Percentiles rank a stretch among this genome's conserved stretches.
These are phyloP conservation scores for Penicillium bialowiezense DNA, from an alignment of 495 filamentous ascomycete species.

Conservation along the genomic window DNA sequence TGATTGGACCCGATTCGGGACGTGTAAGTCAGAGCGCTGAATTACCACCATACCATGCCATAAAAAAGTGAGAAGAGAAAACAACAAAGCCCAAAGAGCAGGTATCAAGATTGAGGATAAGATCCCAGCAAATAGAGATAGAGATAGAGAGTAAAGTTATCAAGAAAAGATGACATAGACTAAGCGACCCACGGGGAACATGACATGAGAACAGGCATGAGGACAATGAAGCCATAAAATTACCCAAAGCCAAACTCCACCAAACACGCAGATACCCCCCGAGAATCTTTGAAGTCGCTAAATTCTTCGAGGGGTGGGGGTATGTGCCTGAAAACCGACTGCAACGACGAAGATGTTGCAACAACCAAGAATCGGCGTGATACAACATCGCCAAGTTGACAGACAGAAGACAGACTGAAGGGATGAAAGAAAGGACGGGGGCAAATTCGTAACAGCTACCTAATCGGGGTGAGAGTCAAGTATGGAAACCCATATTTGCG, in stretches of 20 bases:
- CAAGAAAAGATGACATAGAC: background rate
- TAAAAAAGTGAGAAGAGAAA: background rate
- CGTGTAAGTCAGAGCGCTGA: background rate
- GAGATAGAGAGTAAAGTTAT: constrained; percentile 7
- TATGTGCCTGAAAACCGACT: constrained; percentile 4
- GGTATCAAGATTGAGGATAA: constrained; percentile 3
- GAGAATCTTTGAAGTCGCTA: background rate
- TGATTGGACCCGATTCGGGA: background rate
- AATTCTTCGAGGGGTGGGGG: background rate
- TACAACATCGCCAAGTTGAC: background rate
- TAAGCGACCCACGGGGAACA: background rate
- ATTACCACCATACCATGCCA: background rate
- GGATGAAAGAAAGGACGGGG: background rate
- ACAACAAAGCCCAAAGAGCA: constrained; percentile 1
- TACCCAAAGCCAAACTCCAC: constrained; percentile 9
- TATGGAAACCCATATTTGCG: constrained; percentile 27
- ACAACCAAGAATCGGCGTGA: too few species aligned
- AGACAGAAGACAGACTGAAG: constrained; percentile 1
- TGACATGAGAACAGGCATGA: background rate
- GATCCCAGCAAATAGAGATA: constrained; percentile 4
- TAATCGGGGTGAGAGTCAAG: background rate
- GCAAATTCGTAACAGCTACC: background rate
- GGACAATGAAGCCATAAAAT: background rate
- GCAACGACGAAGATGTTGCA: background rate
- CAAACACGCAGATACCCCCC: constrained; percentile 5